Base-by-base conservation (phyloP, 75 land plant species). In the Pinus tabuliformis region DNA sequence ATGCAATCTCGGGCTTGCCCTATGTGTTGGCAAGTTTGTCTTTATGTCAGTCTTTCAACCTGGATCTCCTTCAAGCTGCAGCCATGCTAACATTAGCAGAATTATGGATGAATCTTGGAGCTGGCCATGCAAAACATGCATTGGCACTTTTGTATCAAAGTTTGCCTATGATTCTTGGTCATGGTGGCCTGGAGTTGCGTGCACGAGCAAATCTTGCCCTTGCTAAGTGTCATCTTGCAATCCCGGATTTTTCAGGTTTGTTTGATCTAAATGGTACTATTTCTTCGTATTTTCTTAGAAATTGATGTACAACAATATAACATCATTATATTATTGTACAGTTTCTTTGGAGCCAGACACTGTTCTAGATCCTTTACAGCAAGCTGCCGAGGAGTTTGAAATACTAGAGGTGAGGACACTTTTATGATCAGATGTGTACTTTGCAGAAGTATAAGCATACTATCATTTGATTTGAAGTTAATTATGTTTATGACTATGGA, bases 1-100 rank as follows among this genome's bases (percentile, higher is more conserved):
- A 90, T 81, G 83, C 92, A 66, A 91, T 95, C 56, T 80, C 89
- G 30, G 99, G 94, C 5, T 84, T 97, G 42, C 99, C 99, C 17
- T 97, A 97, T 84, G 99, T 87, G 59, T 80, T 95, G 76, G 99
- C 98, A 37, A 83, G 92, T 72, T 86, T 97, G 59, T 89, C 98
- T 39, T 90, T 91, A 58, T 93, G 99, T 70, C 92, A 97, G 75
- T 82, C 92, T 42, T 92, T 92, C 26, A 97, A 95, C 83, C 78
- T 95, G 72, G 99, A 97, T 79, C 84, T 91, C 36, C 90, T 97
- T 63, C 90, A 88, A 81, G 98, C 96, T 57, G 83, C 92, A 59
- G 92, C 92, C 5, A 88, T 83, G 62, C 79, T 97, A n/a, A 91
- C 88, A 15, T 73, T 97, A 22, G 93, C 98, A 72, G 99, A 97